Evolutionary conservation across 768 basidiomycete genomes (phyloP), one percentile per base, ranked within the genome.

Genomic region (Calocybe indica): DNA sequence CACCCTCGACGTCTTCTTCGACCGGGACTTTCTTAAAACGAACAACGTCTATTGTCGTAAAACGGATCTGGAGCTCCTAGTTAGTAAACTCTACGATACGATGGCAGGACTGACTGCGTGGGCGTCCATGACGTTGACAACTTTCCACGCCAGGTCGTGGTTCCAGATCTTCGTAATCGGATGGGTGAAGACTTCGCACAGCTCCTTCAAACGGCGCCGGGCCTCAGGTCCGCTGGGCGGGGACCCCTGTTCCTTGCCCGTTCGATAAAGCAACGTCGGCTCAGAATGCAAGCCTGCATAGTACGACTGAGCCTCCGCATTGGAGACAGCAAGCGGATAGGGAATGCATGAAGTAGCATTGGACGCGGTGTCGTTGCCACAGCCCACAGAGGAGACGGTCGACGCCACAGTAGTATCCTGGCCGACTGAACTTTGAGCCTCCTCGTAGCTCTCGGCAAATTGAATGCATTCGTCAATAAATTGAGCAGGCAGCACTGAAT

Each of bases 1-100:
- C 54, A 48, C 53, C 52, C 37, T 56, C 49, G 46, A 15, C 56
- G 43, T 50, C 44, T 56, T 57, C 55, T 47, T 55, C 22, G 34
- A 51, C 51, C n/a, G 41, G 45, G 45, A 56, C 52, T 47, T 49
- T 55, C 52, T 58, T 63, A 56, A 68, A 67, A 54, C 64, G 56
- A 52, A 67, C 59, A 14, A 60, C 44, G 32, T 69, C 66, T 40
- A 69, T 63, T 15, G 59, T 64, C 36, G 58, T 66, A 53, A 60
- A 65, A 47, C 33, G 54, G 51, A 63, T 58, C 66, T 58, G 62
- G 56, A 56, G 40, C 58, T 54, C 50, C 42, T 39, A 62, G 51
- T 62, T 52, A 60, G 57, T 55, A 60, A 60, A 56, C 52, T 52
- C 52, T 59, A 63, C 36, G 55, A 61, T 51, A 63, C 55, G 49